phyloP scores from a whole-genome alignment of 345 rosid genomes.

The Eucalyptus decipiens region DNA sequence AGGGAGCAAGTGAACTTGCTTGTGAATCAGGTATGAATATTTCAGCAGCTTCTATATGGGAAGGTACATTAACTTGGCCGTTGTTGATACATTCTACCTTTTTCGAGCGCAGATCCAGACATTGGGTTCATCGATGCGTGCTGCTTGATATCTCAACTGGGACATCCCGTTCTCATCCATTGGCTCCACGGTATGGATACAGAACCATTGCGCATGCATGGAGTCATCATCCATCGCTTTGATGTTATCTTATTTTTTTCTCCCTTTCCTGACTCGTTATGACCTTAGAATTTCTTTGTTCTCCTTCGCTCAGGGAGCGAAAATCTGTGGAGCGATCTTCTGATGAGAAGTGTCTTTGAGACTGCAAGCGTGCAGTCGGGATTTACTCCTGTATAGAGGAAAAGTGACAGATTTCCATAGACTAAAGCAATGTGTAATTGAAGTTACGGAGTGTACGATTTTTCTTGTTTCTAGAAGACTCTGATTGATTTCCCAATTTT shows the following conservation, averaged over 20 bases:
- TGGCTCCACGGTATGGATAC: neutral
- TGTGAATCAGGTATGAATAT: slow-evolving; percentile 70
- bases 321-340: neutral
- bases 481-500: neutral
- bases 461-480: neutral
- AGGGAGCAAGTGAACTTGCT: slow-evolving; percentile 99
- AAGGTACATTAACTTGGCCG: neutral
- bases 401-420: neutral
- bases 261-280: neutral
- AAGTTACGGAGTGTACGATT: neutral
- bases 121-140: slow-evolving; percentile 24
- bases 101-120: slow-evolving; percentile 35
- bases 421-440: neutral
- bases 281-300: neutral
- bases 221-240: neutral
- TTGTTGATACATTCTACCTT: neutral
- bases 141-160: neutral
- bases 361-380: neutral
- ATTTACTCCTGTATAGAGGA: slow-evolving; percentile 16
- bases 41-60: neutral
- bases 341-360: neutral
- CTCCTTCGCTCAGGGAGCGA: neutral
- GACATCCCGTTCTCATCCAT: neutral
- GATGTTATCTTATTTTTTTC: neutral
- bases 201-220: neutral